Conservation (phyloP, 2,329 filamentous ascomycete genomes). For the Leptographium radiaticola region DNA sequence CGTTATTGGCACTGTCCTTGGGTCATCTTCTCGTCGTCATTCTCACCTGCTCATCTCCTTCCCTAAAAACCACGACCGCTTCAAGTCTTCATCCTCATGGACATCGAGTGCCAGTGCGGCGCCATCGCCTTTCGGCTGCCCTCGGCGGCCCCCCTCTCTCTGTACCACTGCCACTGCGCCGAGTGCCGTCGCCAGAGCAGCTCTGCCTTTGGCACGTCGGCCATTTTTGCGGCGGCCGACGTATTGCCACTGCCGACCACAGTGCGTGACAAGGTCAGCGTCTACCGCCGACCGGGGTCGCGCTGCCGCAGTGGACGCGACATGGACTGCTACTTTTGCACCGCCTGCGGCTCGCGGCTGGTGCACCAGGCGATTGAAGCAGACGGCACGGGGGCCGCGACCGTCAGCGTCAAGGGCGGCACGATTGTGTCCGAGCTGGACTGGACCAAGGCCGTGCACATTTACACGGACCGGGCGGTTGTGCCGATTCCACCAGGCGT, state of each 20-base stretch:
- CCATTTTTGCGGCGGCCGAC: constrained; percentile 6
- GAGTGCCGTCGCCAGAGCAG: constrained; percentile 53
- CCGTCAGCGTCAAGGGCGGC: constrained; percentile 33
- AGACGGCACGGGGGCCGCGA: constrained; percentile 23
- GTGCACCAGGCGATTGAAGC: constrained; percentile 27
- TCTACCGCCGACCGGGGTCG: constrained; percentile 5
- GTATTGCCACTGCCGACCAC: constrained; percentile 5
- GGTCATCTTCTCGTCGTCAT: too few relatives aligned
- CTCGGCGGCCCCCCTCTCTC: constrained; percentile 41
- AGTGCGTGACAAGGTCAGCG: background rate
- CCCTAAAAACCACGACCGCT: too few relatives aligned
- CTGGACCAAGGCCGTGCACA: constrained; percentile 28
- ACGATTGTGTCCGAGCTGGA: constrained; percentile 25
- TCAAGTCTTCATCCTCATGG: constrained; percentile 28
- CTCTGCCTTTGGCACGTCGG: constrained; percentile 22
- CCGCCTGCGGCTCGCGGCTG: constrained; percentile 27
- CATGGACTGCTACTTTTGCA: constrained; percentile 17
- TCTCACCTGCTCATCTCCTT: too few relatives aligned
- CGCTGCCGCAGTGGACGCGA: constrained; percentile 5
- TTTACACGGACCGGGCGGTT: constrained; percentile 30
- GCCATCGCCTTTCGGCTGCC: constrained; percentile 50
- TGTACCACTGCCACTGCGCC: constrained; percentile 60
- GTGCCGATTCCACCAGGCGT: constrained; percentile 26
- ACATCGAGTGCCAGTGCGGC: constrained; percentile 52
- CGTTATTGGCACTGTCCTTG: too few relatives aligned